Base-by-base conservation (phyloP, 208 protist genomes). In the Trypanosoma avium region DNA sequence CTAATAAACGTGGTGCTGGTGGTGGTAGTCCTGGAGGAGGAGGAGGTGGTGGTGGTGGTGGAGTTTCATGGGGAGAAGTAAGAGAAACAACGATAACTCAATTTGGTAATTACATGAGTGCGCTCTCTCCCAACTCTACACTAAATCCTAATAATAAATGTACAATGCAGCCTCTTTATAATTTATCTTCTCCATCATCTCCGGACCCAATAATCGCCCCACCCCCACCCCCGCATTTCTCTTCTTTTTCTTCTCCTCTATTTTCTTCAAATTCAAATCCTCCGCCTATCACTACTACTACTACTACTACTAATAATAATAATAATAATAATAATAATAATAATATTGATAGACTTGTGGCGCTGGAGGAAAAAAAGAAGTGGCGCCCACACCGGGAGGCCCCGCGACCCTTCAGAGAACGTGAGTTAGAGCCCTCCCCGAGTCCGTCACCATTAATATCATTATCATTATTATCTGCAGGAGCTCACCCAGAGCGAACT, bases 311-410 rank as follows among this genome's bases (percentile, higher is more conserved):
- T 38, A 38, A 13, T 38, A 38, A 10, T 38, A 38, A 10, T 38
- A 38, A 10, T 38, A 13, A 5, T 38, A 10, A 38, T 38, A 38
- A 38, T 38, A 38, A 38, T 38, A 38, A 38, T 38, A 54, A 15
- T 33, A 30, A 22, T 54, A 15, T 19, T 15, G 22, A 54, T 33
- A 30, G 47, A 22, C 21, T 64, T 21, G 59, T 64, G 42, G 43
- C 24, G n/a, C 19, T 64, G 13, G 59, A 64, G 32, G 59, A 64
- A 40, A 64, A 64, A 19, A 49, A 52, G 19, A 3, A 52, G 40
- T 64, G 42, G 59, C 22, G 47, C 17, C 59, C 59, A 29, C 43
- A 30, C 27, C 38, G 24, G 33, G 59, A 64, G 52, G 36, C 27
- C 19, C 27, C 43, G 1, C 32, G 59, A 19, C 1, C 27, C 0